Percentiles rank a stretch among this genome's conserved stretches.
These are phyloP conservation scores for Plasmodiophora brassicae DNA, from an alignment of 208 protist genomes.

Conservation along the genomic window DNA sequence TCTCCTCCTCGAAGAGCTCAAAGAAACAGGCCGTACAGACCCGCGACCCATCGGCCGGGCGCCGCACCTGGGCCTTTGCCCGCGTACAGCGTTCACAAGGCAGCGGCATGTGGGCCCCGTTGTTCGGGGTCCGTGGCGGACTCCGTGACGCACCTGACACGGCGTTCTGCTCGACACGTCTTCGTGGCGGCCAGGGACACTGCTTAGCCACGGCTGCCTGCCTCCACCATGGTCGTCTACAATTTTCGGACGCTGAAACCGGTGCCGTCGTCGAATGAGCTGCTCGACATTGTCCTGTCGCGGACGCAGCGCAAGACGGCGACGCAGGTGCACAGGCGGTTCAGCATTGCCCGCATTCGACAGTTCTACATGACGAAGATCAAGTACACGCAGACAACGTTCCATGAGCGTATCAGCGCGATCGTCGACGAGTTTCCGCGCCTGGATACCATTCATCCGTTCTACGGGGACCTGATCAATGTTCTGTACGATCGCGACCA, in stretches of 20 bases:
- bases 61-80: not conserved
- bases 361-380: slow-evolving; percentile 96
- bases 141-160: no score
- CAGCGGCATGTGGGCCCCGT: not conserved
- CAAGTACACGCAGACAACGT: slow-evolving; percentile 95
- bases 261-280: slow-evolving; percentile 94
- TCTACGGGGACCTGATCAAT: slow-evolving; percentile 99
- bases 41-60: not conserved
- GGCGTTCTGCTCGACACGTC: no score
- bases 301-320: slow-evolving; percentile 99
- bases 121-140: no score
- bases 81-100: slow-evolving; percentile 22
- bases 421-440: slow-evolving; percentile 86
- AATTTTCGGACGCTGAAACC: slow-evolving; percentile 96
- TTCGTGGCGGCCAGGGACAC: no score
- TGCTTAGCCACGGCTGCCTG: not conserved
- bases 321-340: slow-evolving; percentile 98
- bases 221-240: slow-evolving; percentile 76
- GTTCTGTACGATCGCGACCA: slow-evolving; percentile 99
- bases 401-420: slow-evolving; percentile 90
- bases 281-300: slow-evolving; percentile 98
- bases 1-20: slow-evolving; percentile 52
- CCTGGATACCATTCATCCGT: slow-evolving; percentile 94
- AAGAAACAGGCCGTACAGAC: slow-evolving; percentile 50
- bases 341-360: slow-evolving; percentile 95